Evolutionary conservation across 352 stramenopile species (phyloP), one percentile per base, ranked within the genome.

Genomic region (Thraustotheca clavata): DNA sequence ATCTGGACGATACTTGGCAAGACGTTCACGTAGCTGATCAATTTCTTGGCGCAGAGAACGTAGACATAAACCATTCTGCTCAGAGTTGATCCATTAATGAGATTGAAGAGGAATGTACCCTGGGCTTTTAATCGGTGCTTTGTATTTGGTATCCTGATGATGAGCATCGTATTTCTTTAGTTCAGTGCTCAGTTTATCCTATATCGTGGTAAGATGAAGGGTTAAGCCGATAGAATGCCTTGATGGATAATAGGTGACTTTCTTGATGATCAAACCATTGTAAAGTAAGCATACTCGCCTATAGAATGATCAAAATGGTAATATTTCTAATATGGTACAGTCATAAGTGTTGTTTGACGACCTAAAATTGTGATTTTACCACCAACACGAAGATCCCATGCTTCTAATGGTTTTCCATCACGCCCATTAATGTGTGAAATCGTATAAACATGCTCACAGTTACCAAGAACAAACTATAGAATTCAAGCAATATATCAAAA

Each of bases 331-430:
- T 6, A 9, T 9, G 18, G 16, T 49, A 63, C 67, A 34, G 69
- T 67, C 49, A 69, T 72, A 4, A 72, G 60, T 2, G 60, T 69
- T 8, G 61, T 72, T 8, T 34, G 39, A 26, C 67, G 60, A 9
- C 67, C 67, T 6, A 72, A 36, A 29, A 72, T 59, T 16, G 59
- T 67, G 41, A 72, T 70, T 39, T 67, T 72, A 54, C 49, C 60
- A 2, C 67, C 67, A 11, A 72, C 49, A 43, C 60, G 67, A 12
- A 72, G 50, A 34, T 72, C 67, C 36, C 61, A 72, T 9, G 49
- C 60, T 22, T 72, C 62, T 3, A 72, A 41, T 14, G 48, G 54
- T 41, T 54, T 54, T 20, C 61, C 60, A 36, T 69, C n/a, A n/a
- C 48, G 40, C 2, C 67, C 67, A 16, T 57, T 49, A 18, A 67